Percentiles rank a stretch among this genome's conserved stretches.
Conservation (phyloP, 768 basidiomycete genomes). For the Fistulinella prunicolor region DNA sequence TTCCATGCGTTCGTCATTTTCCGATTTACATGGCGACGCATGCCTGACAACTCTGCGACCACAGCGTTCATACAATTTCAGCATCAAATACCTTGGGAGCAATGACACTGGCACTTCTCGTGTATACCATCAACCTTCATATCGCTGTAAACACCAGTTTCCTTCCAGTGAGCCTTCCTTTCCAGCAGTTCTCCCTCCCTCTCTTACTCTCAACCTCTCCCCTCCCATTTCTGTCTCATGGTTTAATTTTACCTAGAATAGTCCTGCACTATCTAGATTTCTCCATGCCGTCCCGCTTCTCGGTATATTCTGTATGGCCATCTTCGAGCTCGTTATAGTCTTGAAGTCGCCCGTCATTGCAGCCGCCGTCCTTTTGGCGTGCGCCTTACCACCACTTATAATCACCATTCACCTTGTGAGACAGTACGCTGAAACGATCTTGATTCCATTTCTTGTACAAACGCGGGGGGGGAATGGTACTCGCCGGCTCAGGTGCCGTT, state of each 20-base stretch:
- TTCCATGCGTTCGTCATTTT: conserved; percentile 24
- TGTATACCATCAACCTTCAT: conserved; percentile 32
- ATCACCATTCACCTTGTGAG: conserved; percentile 5
- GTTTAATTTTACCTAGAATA: conserved; percentile 7
- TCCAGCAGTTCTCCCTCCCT: neutral
- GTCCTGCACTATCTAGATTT: conserved; percentile 10
- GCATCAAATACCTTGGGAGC: conserved; percentile 16
- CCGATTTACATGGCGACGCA: neutral
- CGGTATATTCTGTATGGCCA: conserved; percentile 22
- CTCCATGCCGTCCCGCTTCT: conserved; percentile 27
- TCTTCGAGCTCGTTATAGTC: conserved; percentile 14
- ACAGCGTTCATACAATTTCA: conserved; percentile 23
- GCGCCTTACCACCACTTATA: conserved; percentile 19
- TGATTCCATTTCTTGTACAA: conserved; percentile 7
- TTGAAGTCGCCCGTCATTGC: conserved; percentile 22
- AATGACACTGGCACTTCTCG: conserved; percentile 24
- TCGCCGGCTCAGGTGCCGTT: too few relatives aligned
- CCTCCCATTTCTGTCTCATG: too few relatives aligned
- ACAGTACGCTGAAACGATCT: conserved; percentile 5
- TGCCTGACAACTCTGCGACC: neutral
- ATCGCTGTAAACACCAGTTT: conserved; percentile 13
- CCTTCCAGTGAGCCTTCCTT: conserved; percentile 15
- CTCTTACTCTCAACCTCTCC: neutral
- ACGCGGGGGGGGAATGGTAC: neutral
- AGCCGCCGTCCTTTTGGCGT: conserved; percentile 19